A percentile compares a stretch with the other conserved stretches of the same genome.
phyloP scores from a whole-genome alignment of 495 filamentous ascomycete species.

The Penicillium turbatum region DNA sequence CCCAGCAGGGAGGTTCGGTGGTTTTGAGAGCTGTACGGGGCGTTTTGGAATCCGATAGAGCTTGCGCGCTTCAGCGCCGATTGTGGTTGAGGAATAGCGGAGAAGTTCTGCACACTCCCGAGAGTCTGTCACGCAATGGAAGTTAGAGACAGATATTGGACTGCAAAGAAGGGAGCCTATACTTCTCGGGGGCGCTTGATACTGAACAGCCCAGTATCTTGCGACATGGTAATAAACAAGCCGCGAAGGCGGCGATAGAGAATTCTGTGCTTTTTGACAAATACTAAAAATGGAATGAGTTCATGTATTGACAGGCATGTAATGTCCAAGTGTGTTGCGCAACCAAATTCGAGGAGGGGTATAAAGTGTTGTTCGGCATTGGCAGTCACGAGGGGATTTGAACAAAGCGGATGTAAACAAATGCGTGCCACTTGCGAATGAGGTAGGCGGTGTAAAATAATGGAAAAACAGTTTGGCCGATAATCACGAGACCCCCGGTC shows the following conservation, averaged over 20 bases:
- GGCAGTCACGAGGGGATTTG: slow-evolving; percentile 13
- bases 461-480: slow-evolving; percentile 21
- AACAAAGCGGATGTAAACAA: slow-evolving; percentile 24
- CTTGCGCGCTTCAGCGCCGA: slow-evolving; percentile 95
- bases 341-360: slow-evolving; percentile 14
- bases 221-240: slow-evolving; percentile 56
- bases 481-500: slow-evolving; percentile 38
- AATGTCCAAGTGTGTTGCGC: slow-evolving; percentile 9
- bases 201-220: slow-evolving; percentile 70
- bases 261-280: not conserved
- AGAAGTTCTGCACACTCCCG: slow-evolving; percentile 70
- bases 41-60: slow-evolving; percentile 66
- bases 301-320: not conserved
- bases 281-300: not conserved
- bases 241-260: slow-evolving; percentile 32
- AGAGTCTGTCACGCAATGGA: slow-evolving; percentile 56
- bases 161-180: slow-evolving; percentile 20
- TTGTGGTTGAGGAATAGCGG: slow-evolving; percentile 79
- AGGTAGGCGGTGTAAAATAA: slow-evolving; percentile 31
- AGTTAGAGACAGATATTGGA: slow-evolving; percentile 16
- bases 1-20: slow-evolving; percentile 78
- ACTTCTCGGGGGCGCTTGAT: slow-evolving; percentile 71
- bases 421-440: slow-evolving; percentile 21
- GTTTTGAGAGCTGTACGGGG: slow-evolving; percentile 62
- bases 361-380: slow-evolving; percentile 18